Conservation (phyloP, 169 alveolate species). For the Eimeria necatrix region DNA sequence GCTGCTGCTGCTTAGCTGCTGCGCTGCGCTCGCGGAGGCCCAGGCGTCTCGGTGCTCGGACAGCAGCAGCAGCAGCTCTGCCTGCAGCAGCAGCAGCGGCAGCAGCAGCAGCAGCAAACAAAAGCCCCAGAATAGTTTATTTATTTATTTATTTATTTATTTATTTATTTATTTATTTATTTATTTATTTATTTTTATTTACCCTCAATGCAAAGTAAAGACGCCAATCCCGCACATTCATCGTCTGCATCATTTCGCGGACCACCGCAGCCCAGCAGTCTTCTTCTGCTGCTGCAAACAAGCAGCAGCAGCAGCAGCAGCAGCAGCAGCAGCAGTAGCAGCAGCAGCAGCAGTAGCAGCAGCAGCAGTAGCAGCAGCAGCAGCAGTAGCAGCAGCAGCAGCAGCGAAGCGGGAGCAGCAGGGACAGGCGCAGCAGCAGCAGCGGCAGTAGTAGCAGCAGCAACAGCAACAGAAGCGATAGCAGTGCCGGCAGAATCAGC, state of each 20-base stretch:
- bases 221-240: conserved; percentile 20
- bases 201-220: conserved; percentile 20
- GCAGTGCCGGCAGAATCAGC: too few relatives aligned
- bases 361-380: not conserved
- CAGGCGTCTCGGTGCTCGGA: conserved; percentile 31
- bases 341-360: too few relatives aligned
- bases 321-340: not conserved
- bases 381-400: not conserved
- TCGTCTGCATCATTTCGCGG: conserved; percentile 25
- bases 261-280: not conserved
- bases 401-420: too few relatives aligned
- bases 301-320: not conserved
- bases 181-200: not conserved
- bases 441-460: not conserved
- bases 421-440: too few relatives aligned
- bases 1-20: not conserved
- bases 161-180: too few relatives aligned
- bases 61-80: conserved; percentile 20
- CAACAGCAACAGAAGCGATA: not conserved
- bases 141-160: too few relatives aligned
- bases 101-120: not conserved
- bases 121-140: not conserved
- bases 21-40: not conserved
- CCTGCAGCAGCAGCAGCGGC: not conserved
- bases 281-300: not conserved